Percentiles rank a stretch among this genome's conserved stretches.
phyloP scores from a whole-genome alignment of 345 rosid species.

The Brassica carinata region DNA sequence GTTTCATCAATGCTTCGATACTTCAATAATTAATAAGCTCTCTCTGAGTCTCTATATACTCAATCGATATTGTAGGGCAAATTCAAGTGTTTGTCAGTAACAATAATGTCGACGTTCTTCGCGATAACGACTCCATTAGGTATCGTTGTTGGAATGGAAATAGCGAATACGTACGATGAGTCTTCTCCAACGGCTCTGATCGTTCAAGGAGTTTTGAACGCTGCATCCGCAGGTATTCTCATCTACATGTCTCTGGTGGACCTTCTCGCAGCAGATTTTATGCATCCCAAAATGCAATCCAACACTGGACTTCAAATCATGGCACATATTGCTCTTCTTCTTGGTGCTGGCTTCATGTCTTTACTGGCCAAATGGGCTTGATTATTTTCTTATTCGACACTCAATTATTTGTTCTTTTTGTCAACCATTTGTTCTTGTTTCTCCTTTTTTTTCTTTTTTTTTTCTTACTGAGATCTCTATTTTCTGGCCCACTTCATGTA shows the following conservation, averaged over 20 bases:
- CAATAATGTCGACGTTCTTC: constrained; percentile 53
- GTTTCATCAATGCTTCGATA: constrained; percentile 63
- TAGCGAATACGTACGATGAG: constrained; percentile 50
- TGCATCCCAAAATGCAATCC: constrained; percentile 53
- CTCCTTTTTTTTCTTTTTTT: neutral
- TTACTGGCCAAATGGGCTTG: constrained; percentile 42
- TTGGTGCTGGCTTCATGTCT: constrained; percentile 61
- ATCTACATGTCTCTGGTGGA: constrained; percentile 77
- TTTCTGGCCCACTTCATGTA: constrained; percentile 5
- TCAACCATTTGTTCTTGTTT: neutral
- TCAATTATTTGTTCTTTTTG: neutral
- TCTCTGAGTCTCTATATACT: neutral
- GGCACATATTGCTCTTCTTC: constrained; percentile 49
- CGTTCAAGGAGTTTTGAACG: constrained; percentile 55
- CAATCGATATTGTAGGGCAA: constrained; percentile 33
- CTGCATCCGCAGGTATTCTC: constrained; percentile 69
- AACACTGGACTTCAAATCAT: constrained; percentile 51
- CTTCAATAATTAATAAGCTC: neutral
- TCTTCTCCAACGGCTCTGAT: constrained; percentile 52
- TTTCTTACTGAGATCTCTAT: constrained; percentile 18
- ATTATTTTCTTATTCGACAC: neutral
- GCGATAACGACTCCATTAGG: constrained; percentile 61
- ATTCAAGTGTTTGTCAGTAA: constrained; percentile 44
- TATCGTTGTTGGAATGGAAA: constrained; percentile 54
- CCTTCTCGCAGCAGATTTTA: constrained; percentile 66